Conservation (phyloP, 2,329 filamentous ascomycete genomes). For the Colletotrichum sp. region DNA sequence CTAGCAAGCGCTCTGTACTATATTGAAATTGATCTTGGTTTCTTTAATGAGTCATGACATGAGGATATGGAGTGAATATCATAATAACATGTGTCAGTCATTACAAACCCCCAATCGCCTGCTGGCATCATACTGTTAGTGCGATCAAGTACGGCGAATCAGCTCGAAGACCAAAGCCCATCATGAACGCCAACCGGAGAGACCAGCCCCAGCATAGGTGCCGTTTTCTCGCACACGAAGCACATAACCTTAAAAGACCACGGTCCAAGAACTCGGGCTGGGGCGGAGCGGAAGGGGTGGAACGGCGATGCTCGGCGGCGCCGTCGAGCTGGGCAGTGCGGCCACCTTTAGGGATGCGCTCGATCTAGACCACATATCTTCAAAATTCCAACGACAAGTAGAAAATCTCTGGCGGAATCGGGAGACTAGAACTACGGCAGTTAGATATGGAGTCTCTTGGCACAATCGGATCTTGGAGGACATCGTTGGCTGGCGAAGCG, state of each 20-base stretch:
- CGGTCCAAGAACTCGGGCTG: background rate
- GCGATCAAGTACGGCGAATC: background rate
- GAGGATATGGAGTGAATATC: background rate
- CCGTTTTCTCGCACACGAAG: background rate
- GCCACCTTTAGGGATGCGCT: background rate
- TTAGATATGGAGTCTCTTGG: background rate
- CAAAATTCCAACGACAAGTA: background rate
- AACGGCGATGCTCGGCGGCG: background rate
- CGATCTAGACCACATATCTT: background rate
- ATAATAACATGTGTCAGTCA: rapidly evolving
- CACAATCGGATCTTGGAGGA: background rate
- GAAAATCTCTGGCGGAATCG: background rate
- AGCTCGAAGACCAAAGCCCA: background rate
- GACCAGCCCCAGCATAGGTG: background rate
- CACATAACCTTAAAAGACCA: background rate
- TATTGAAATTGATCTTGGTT: background rate
- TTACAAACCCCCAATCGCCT: background rate
- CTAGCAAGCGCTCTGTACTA: background rate
- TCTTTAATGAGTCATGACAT: background rate
- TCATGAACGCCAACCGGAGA: background rate
- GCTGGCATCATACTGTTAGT: background rate
- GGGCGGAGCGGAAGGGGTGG: background rate
- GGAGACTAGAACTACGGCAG: background rate
- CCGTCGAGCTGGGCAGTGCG: background rate
- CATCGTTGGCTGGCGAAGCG: background rate